A percentile compares a stretch with the other conserved stretches of the same genome.
Evolutionary conservation across 2,329 filamentous ascomycete genomes (phyloP).

Genomic region (Stachybotrys echinatus): DNA sequence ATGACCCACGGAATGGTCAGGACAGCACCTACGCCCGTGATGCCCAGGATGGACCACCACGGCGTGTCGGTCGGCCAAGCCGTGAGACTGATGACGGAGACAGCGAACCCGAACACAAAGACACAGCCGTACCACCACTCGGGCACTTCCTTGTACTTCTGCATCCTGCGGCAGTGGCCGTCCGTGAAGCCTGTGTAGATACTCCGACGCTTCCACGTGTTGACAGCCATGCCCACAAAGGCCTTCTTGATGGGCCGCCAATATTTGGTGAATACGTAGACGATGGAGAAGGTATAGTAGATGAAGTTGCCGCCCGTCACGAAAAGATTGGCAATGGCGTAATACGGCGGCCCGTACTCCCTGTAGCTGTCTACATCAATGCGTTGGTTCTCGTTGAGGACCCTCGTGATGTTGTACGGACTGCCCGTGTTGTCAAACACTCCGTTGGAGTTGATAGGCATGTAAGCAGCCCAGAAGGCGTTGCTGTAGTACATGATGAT

Average conservation of each 20-base stretch:
- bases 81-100: slow-evolving; percentile 4
- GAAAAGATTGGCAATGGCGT: slow-evolving; percentile 22
- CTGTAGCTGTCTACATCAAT: slow-evolving; percentile 29
- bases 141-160: slow-evolving; percentile 38
- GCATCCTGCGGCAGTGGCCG: slow-evolving; percentile 36
- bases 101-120: slow-evolving; percentile 7
- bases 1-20: slow-evolving; percentile 41
- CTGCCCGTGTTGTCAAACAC: slow-evolving; percentile 39
- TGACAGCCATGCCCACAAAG: slow-evolving; percentile 22
- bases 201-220: slow-evolving; percentile 15
- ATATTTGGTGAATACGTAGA: slow-evolving; percentile 28
- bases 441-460: slow-evolving; percentile 41
- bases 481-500: slow-evolving; percentile 38
- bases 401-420: slow-evolving; percentile 33
- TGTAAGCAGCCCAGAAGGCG: slow-evolving; percentile 35
- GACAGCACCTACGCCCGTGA: slow-evolving; percentile 32
- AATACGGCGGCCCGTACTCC: slow-evolving; percentile 27
- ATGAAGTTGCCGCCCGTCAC: slow-evolving; percentile 24
- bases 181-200: slow-evolving; percentile 38
- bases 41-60: slow-evolving; percentile 46
- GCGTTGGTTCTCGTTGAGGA: slow-evolving; percentile 31
- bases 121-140: slow-evolving; percentile 37
- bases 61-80: slow-evolving; percentile 12
- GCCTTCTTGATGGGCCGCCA: slow-evolving; percentile 26
- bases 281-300: slow-evolving; percentile 26